Base-by-base conservation (phyloP, 257 asterid genomes). In the Avicennia marina region DNA sequence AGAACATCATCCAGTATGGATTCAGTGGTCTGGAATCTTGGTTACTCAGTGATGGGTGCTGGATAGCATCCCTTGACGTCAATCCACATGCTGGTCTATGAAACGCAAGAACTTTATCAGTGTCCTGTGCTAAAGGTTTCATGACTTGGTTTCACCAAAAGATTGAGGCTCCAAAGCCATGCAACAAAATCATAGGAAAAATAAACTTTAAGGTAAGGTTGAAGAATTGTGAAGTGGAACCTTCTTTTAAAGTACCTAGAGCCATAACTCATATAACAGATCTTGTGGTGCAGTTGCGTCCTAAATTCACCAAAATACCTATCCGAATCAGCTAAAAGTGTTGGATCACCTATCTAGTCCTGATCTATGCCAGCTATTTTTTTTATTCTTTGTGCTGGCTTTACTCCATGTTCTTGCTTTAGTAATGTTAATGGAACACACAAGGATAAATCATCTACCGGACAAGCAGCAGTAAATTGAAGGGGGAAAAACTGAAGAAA, bases 51-150 rank as follows among this genome's bases (percentile, higher is more conserved):
- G 77, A 66, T 57, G 75, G 52, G 69, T 62, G 70, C 67, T 72
- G 56, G 8, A 32, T 19, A 11, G 70, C 70, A 69, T 65, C 76
- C 77, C 96, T 81, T 36, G 97, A 77, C 9, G 98, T 88, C 75
- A 91, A 71, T 47, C 98, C 98, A 56, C 88, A 91, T 39, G 97
- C 97, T 9, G 98, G 98, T 69, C 98, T 81, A 60, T 91, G 97
- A 72, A 91, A 91, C 43, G 98, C 97, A 64, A 88, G 82, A 66
- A 86, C 89, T 79, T 85, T 86, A 6, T 87, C 82, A 27, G 68
- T 63, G 41, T 56, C 68, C 44, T 13, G 67, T 1, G 95, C 83
- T 61, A 91, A 69, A 56, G 84, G 86, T 57, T 88, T 85, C 95
- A 89, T 78, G 31, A 72, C 95, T 40, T 84, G 81, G 69, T 63